phyloP scores from a whole-genome alignment of 2,329 filamentous ascomycete species.

The Zopfia rhizophila region DNA sequence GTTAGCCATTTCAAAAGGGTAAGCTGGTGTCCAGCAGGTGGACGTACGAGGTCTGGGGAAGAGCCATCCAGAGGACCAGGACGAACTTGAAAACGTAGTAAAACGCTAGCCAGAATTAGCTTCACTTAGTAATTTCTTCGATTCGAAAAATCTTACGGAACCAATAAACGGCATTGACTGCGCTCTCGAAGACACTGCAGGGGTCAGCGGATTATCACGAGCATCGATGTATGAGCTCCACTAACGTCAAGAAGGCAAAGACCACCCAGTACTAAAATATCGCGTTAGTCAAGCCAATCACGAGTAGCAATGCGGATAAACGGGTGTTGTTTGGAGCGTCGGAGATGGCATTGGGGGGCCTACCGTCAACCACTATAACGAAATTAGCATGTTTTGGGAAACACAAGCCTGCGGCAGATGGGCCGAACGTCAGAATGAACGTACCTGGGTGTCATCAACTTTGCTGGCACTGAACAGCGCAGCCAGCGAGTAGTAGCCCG shows the following conservation, averaged over 20 bases:
- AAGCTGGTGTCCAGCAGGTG: slow-evolving; percentile 20
- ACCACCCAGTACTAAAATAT: slow-evolving; percentile 80
- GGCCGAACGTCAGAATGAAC: slow-evolving; percentile 42
- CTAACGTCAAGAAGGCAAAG: slow-evolving; percentile 80
- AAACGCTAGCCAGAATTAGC: slow-evolving; percentile 69
- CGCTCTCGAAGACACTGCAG: slow-evolving; percentile 77
- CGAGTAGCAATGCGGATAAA: slow-evolving; percentile 7
- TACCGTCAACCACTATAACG: slow-evolving; percentile 70
- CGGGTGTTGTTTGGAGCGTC: slow-evolving; percentile 11
- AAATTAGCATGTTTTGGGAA: slow-evolving; percentile 47
- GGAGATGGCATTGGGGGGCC: slow-evolving; percentile 23
- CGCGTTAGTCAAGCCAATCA: slow-evolving; percentile 26
- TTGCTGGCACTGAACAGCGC: slow-evolving; percentile 79
- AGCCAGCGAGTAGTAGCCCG: slow-evolving; percentile 83
- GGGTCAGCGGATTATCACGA: slow-evolving; percentile 24
- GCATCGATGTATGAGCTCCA: too few relatives aligned
- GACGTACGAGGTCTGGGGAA: slow-evolving; percentile 89
- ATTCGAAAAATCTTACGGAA: slow-evolving; percentile 64
- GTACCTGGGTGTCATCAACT: slow-evolving; percentile 83
- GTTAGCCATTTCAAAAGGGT: slow-evolving; percentile 33
- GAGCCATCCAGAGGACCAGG: slow-evolving; percentile 96
- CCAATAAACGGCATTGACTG: slow-evolving; percentile 89
- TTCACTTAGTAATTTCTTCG: neutral
- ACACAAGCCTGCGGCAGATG: slow-evolving; percentile 18
- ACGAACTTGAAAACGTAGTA: slow-evolving; percentile 99